phyloP scores from a whole-genome alignment of 2,329 filamentous ascomycete genomes.

The Aspergillus pseudonomiae region DNA sequence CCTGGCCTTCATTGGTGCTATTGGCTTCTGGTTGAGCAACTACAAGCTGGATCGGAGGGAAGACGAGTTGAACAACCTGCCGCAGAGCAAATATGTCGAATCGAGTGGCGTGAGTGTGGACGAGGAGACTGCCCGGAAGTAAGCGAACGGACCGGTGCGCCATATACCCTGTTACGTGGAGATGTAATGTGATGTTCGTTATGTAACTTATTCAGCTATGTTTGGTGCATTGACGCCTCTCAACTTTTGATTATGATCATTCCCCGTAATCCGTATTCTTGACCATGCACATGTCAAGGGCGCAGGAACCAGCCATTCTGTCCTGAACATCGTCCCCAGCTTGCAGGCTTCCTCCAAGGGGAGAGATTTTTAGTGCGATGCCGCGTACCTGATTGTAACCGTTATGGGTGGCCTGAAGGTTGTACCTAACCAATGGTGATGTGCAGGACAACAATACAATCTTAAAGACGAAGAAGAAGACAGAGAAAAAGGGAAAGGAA shows the following conservation, averaged over 20 bases:
- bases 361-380: too few species aligned
- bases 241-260: neutral
- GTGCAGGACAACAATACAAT: too few species aligned
- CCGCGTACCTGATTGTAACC: too few species aligned
- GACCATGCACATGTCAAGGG: neutral
- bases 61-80: conserved; percentile 63
- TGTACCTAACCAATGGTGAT: too few species aligned
- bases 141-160: neutral
- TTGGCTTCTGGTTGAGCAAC: conserved; percentile 71
- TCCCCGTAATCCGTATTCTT: neutral
- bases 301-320: neutral
- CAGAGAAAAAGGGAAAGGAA: too few species aligned
- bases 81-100: conserved; percentile 24
- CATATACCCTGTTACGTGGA: neutral
- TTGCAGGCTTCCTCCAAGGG: too few species aligned
- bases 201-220: neutral
- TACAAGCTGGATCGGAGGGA: conserved; percentile 67
- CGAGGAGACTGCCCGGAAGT: conserved; percentile 18
- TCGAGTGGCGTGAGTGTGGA: conserved; percentile 8
- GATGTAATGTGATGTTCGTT: neutral
- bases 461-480: too few species aligned
- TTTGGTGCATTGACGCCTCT: neutral
- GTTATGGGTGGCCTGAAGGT: too few species aligned
- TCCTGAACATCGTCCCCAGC: neutral
- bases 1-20: conserved; percentile 64